Evolutionary conservation across 2,329 filamentous ascomycete genomes (phyloP).

Genomic region (Sarocladium brachiariae): DNA sequence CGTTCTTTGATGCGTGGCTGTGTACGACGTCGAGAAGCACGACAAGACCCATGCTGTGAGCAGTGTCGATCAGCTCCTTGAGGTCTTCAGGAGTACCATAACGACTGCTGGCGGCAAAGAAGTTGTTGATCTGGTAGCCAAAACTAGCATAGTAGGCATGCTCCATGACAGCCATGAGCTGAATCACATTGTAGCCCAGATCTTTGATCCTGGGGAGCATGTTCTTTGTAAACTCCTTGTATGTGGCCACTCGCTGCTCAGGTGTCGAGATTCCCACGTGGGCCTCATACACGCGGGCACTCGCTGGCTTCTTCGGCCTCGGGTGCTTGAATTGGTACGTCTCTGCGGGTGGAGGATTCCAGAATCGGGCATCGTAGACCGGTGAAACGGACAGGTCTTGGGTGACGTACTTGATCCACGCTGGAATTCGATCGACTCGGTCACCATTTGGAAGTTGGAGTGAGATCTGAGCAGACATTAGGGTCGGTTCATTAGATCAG

Average conservation of each 20-base stretch:
- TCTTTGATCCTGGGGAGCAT: conserved; percentile 86
- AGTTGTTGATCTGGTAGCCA: conserved; percentile 97
- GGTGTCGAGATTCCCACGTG: conserved; percentile 96
- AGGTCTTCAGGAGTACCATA: conserved; percentile 91
- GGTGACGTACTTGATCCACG: conserved; percentile 96
- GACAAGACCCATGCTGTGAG: conserved; percentile 82
- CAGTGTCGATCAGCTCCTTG: conserved; percentile 93
- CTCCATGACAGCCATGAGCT: conserved; percentile 99
- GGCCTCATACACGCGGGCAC: conserved; percentile 94
- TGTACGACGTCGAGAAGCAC: conserved; percentile 95
- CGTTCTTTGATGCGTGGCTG: conserved; percentile 97
- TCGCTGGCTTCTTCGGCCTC: conserved; percentile 74
- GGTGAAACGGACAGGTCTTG: conserved; percentile 87
- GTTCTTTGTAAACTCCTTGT: conserved; percentile 93
- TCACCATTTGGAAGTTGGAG: conserved; percentile 74
- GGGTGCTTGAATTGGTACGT: conserved; percentile 79
- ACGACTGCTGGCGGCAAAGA: conserved; percentile 94
- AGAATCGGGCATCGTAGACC: conserved; percentile 91
- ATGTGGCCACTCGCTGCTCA: conserved; percentile 81
- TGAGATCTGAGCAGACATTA: conserved; percentile 55
- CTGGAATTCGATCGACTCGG: conserved; percentile 79
- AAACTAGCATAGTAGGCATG: conserved; percentile 99
- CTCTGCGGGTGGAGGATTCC: conserved; percentile 78
- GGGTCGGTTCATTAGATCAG: not conserved
- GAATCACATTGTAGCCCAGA: conserved; percentile 94